Evolutionary conservation across 1,139 yeast genomes (phyloP).

Genomic region (Debaryomyces subglobosus): DNA sequence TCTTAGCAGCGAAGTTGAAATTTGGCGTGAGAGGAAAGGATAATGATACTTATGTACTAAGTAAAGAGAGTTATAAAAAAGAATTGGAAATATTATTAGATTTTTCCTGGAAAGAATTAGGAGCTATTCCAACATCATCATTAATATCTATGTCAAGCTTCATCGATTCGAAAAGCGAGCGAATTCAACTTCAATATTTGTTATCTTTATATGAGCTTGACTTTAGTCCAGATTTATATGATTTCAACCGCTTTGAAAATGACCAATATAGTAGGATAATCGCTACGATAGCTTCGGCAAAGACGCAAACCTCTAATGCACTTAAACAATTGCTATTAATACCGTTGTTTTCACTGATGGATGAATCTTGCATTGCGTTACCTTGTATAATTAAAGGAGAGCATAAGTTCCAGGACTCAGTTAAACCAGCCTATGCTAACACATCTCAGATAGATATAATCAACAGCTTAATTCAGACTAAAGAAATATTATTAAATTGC

Average conservation of each 20-base stretch:
- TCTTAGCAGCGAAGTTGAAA: neutral
- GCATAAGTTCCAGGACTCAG: neutral
- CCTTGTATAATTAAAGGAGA: conserved; percentile 16
- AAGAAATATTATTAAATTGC: conserved; percentile 19
- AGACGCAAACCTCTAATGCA: conserved; percentile 8
- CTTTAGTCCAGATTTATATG: neutral
- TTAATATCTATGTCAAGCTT: conserved; percentile 1
- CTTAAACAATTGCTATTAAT: conserved; percentile 12
- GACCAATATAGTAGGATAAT: neutral
- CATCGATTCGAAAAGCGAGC: neutral
- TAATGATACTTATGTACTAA: neutral
- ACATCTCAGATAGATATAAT: conserved; percentile 11
- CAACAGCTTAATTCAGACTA: conserved; percentile 21
- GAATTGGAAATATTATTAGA: neutral
- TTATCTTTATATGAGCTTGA: conserved; percentile 6
- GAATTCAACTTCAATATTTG: conserved; percentile 8
- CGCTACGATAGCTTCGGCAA: conserved; percentile 6
- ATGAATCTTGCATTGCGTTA: conserved; percentile 13
- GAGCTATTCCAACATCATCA: neutral
- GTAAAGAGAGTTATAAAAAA: neutral
- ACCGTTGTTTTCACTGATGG: conserved; percentile 11
- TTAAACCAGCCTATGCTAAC: neutral
- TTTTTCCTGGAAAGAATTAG: neutral
- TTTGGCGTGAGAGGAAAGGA: neutral
- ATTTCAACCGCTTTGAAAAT: neutral